phyloP scores from a whole-genome alignment of 163 green algal genomes.

The Prototheca wickerhamii region DNA sequence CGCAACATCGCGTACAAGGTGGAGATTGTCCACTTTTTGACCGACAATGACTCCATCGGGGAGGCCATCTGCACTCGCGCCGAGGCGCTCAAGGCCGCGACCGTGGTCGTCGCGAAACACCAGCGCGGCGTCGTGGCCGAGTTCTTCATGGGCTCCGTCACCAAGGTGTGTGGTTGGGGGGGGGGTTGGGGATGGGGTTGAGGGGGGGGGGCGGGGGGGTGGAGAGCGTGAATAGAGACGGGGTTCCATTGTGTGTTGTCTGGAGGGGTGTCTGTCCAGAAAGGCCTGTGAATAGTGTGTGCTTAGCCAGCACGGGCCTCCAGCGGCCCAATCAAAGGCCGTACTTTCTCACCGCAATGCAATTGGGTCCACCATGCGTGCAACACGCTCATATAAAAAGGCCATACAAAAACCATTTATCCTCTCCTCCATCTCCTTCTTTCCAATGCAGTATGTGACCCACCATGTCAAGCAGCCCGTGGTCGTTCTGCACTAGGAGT shows the following conservation, averaged over 20 bases:
- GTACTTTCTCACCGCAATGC: too few relatives aligned
- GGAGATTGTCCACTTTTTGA: slow-evolving; percentile 40
- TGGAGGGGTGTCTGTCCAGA: not conserved
- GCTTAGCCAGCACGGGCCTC: not conserved
- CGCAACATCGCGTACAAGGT: slow-evolving; percentile 30
- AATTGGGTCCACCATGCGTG: too few relatives aligned
- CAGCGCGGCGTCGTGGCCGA: slow-evolving; percentile 27
- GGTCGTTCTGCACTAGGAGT: slow-evolving; percentile 34
- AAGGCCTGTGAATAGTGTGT: not conserved
- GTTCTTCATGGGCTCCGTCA: slow-evolving; percentile 39
- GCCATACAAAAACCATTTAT: too few relatives aligned
- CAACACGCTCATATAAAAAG: too few relatives aligned
- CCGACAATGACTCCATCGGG: slow-evolving; percentile 31
- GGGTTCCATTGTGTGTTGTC: not conserved
- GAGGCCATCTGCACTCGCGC: slow-evolving; percentile 35
- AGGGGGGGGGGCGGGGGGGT: not conserved
- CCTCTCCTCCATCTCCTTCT: not conserved
- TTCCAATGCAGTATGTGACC: slow-evolving; percentile 27
- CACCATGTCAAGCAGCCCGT: slow-evolving; percentile 34
- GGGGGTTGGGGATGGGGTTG: not conserved
- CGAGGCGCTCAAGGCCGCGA: slow-evolving; percentile 24
- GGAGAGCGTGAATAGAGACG: not conserved
- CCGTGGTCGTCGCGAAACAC: slow-evolving; percentile 42
- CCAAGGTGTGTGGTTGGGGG: slow-evolving; percentile 13
- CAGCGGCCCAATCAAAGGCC: too few relatives aligned